Evolutionary conservation across 257 asterid genomes (phyloP).

Genomic region (Echium plantagineum): DNA sequence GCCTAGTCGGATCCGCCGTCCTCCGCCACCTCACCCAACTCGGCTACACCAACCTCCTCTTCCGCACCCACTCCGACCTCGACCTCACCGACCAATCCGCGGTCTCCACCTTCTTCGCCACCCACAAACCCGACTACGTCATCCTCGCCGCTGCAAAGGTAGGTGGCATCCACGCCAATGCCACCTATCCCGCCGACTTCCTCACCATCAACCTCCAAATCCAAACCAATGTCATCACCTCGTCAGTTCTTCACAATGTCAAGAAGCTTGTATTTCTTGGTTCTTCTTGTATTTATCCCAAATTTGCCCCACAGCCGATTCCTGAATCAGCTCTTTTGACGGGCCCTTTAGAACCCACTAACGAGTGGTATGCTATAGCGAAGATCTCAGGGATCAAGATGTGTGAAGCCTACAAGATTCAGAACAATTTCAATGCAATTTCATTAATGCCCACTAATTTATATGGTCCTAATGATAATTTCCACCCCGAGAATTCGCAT

Average conservation of each 20-base stretch:
- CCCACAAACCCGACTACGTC: slow-evolving; percentile 52
- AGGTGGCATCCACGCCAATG: slow-evolving; percentile 92
- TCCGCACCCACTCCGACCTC: slow-evolving; percentile 75
- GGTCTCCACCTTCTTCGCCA: slow-evolving; percentile 67
- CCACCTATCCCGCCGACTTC: slow-evolving; percentile 86
- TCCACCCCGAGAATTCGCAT: slow-evolving; percentile 91
- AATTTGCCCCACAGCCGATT: slow-evolving; percentile 91
- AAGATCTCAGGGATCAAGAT: slow-evolving; percentile 83
- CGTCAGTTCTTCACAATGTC: slow-evolving; percentile 36
- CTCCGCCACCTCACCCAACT: slow-evolving; percentile 47
- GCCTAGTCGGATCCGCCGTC: slow-evolving; percentile 82
- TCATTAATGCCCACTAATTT: slow-evolving; percentile 87
- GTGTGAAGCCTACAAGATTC: slow-evolving; percentile 80
- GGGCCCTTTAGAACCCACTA: slow-evolving; percentile 75
- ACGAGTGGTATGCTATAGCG: slow-evolving; percentile 87
- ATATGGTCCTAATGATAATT: slow-evolving; percentile 73
- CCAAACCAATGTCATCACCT: slow-evolving; percentile 79
- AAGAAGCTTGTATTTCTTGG: slow-evolving; percentile 69
- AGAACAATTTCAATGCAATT: slow-evolving; percentile 62
- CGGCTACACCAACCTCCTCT: slow-evolving; percentile 63
- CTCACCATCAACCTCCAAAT: slow-evolving; percentile 86
- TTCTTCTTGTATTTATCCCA: slow-evolving; percentile 93
- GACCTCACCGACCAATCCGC: slow-evolving; percentile 78
- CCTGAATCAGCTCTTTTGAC: slow-evolving; percentile 75
- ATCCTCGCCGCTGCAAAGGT: slow-evolving; percentile 93